These are phyloP conservation scores for Erodium trifolium DNA, from an alignment of 441 rosid genomes.

Conservation along the genomic window DNA sequence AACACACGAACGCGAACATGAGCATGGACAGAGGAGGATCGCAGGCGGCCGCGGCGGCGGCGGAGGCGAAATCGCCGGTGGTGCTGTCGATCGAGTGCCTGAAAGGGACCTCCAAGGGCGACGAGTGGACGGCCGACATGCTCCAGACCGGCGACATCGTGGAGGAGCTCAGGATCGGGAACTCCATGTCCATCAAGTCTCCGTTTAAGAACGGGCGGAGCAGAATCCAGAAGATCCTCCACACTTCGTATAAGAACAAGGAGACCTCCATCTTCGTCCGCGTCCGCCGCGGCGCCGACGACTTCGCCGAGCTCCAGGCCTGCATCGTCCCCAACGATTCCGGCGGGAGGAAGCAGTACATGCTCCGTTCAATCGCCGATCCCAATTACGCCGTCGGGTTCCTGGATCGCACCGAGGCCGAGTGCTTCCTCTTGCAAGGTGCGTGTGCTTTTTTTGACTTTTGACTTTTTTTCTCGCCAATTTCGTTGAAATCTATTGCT, in stretches of 20 bases:
- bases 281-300: slow-evolving; percentile 59
- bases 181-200: slow-evolving; percentile 26
- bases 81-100: slow-evolving; percentile 73
- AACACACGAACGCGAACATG: not conserved
- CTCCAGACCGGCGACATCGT: slow-evolving; percentile 92
- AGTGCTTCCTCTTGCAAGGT: slow-evolving; percentile 81
- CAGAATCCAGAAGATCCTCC: slow-evolving; percentile 71
- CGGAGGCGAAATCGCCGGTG: not conserved
- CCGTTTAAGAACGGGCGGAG: slow-evolving; percentile 79
- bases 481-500: not conserved
- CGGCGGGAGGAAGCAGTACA: slow-evolving; percentile 52
- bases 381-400: slow-evolving; percentile 88
- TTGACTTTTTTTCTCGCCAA: not conserved
- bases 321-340: slow-evolving; percentile 81
- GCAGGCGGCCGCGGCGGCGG: not conserved
- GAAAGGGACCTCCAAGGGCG: slow-evolving; percentile 74
- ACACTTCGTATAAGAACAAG: slow-evolving; percentile 51
- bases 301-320: slow-evolving; percentile 67
- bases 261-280: slow-evolving; percentile 66
- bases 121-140: slow-evolving; percentile 90
- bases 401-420: slow-evolving; percentile 68
- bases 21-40: not conserved
- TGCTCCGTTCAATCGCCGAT: slow-evolving; percentile 72
- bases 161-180: slow-evolving; percentile 62
- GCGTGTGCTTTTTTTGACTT: slow-evolving; percentile 18